Evolutionary conservation across 208 protist species (phyloP).

Genomic region (Trichomonas tenax): DNA sequence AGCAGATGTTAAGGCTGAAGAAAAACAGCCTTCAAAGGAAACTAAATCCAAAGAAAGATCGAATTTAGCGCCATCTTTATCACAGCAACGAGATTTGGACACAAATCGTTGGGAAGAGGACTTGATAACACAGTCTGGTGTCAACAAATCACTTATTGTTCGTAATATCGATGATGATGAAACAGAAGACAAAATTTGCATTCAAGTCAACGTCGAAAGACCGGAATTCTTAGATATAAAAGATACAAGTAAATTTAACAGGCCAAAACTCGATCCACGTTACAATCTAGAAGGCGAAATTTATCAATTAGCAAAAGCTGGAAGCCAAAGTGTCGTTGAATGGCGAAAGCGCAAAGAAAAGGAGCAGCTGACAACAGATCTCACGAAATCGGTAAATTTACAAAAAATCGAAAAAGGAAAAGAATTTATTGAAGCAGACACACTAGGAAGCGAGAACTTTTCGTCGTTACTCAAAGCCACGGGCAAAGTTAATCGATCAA

Average conservation of each 20-base stretch:
- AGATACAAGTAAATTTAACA: background rate
- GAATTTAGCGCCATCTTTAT: background rate
- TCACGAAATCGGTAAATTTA: background rate
- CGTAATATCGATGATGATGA: constrained; percentile 6
- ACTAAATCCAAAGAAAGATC: background rate
- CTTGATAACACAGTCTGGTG: background rate
- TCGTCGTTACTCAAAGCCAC: background rate
- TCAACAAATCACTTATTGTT: background rate
- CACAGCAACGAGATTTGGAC: background rate
- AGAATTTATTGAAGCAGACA: background rate
- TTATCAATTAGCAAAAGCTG: background rate
- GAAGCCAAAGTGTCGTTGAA: background rate
- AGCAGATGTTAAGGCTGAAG: background rate
- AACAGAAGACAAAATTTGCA: background rate
- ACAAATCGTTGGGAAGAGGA: background rate
- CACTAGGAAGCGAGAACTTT: background rate
- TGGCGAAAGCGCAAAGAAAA: background rate
- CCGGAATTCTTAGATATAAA: background rate
- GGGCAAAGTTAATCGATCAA: background rate
- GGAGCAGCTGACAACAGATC: background rate
- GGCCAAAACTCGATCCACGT: background rate
- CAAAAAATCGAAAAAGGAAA: background rate
- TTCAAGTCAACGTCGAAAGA: background rate
- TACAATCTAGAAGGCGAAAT: background rate
- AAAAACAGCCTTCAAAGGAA: background rate